These are phyloP conservation scores for Apiotrichum domesticum DNA, from an alignment of 1,284 basidiomycete species.

Conservation along the genomic window DNA sequence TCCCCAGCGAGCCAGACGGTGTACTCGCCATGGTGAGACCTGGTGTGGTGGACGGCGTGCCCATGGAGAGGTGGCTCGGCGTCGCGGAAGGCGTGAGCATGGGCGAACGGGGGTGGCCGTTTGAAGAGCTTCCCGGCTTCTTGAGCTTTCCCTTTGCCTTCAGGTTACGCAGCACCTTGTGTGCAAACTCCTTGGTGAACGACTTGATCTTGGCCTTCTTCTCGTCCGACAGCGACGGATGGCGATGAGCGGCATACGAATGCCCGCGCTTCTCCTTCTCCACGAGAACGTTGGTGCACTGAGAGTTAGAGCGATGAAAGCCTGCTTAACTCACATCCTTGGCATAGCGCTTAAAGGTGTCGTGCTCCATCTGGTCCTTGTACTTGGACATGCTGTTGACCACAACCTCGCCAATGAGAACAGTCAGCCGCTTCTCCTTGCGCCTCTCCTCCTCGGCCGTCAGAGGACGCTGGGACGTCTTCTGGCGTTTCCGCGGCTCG, in stretches of 20 bases:
- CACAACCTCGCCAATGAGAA: slow-evolving; percentile 80
- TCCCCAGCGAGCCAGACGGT: background rate
- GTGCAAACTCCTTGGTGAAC: slow-evolving; percentile 79
- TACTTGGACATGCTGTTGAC: slow-evolving; percentile 90
- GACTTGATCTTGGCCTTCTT: slow-evolving; percentile 86
- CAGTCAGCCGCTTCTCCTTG: slow-evolving; percentile 76
- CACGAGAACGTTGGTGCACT: slow-evolving; percentile 73
- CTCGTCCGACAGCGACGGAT: slow-evolving; percentile 75
- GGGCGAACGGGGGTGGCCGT: background rate
- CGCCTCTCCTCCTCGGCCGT: slow-evolving; percentile 43
- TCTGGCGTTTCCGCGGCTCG: slow-evolving; percentile 34
- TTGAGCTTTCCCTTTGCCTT: slow-evolving; percentile 42
- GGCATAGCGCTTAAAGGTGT: slow-evolving; percentile 89
- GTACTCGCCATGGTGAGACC: background rate
- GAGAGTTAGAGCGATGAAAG: background rate
- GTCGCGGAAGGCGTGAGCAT: background rate
- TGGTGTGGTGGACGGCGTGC: slow-evolving; percentile 5
- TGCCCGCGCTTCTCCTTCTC: slow-evolving; percentile 90
- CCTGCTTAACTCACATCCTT: slow-evolving; percentile 65
- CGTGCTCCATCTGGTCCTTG: slow-evolving; percentile 68
- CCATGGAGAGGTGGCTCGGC: too few species aligned
- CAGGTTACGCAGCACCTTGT: slow-evolving; percentile 41
- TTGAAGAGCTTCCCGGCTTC: background rate
- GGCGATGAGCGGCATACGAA: slow-evolving; percentile 62
- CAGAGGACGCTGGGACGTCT: slow-evolving; percentile 31